Percentiles rank a stretch among this genome's conserved stretches.
These are phyloP conservation scores for Leonotis leonurus DNA, from an alignment of 257 asterid species.

Conservation along the genomic window DNA sequence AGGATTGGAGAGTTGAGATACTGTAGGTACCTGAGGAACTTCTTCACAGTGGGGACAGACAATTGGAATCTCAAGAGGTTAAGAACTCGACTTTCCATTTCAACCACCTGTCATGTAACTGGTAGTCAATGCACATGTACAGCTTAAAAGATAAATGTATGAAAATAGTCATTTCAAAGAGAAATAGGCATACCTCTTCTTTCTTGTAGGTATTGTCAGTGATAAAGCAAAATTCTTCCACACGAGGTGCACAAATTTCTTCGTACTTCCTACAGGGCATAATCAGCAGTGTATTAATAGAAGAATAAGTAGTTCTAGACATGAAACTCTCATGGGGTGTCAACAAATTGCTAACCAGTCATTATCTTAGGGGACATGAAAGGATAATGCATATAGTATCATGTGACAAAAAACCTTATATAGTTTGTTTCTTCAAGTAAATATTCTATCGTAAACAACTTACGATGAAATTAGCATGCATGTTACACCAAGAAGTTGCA, in stretches of 20 bases:
- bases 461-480: conserved; percentile 99
- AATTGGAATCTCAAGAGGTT: conserved; percentile 65
- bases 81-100: conserved; percentile 69
- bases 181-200: conserved; percentile 59
- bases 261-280: conserved; percentile 68
- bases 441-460: too few species aligned
- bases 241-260: conserved; percentile 94
- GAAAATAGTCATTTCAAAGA: conserved; percentile 1
- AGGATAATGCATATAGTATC: neutral
- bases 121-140: too few species aligned
- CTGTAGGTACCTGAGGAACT: conserved; percentile 78
- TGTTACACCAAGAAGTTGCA: conserved; percentile 95
- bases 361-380: neutral
- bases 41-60: conserved; percentile 80
- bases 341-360: neutral
- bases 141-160: too few species aligned
- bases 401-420: neutral
- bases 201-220: conserved; percentile 87
- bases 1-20: neutral
- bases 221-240: conserved; percentile 87
- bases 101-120: conserved; percentile 57
- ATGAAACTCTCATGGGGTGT: neutral
- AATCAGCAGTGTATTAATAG: conserved; percentile 11
- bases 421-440: too few species aligned
- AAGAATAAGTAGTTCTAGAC: conserved; percentile 12